Evolutionary conservation across 108 stramenopile genomes (phyloP).

Genomic region (Cyclotella cryptica): DNA sequence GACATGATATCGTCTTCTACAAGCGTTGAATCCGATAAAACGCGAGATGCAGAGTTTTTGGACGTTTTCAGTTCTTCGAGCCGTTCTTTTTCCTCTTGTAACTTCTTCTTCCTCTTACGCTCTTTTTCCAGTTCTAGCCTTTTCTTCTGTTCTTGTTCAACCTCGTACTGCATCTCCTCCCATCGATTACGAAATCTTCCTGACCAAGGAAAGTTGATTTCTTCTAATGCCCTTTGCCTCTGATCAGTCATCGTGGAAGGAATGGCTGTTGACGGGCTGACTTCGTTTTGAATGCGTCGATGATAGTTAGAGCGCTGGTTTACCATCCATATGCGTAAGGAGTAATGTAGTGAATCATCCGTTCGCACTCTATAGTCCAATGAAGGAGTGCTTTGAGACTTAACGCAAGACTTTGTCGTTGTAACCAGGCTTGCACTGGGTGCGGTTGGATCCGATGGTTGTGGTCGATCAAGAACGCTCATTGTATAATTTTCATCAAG

Average conservation of each 20-base stretch:
- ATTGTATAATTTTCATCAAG: slow-evolving; percentile 30
- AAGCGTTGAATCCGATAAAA: neutral
- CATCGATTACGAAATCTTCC: slow-evolving; percentile 40
- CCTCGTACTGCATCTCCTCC: slow-evolving; percentile 41
- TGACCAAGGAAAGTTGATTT: slow-evolving; percentile 51
- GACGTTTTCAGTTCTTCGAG: slow-evolving; percentile 27
- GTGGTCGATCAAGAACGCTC: slow-evolving; percentile 22
- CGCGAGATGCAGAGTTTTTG: slow-evolving; percentile 2
- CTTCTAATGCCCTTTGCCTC: slow-evolving; percentile 43
- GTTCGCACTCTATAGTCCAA: slow-evolving; percentile 45
- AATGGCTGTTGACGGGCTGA: slow-evolving; percentile 8
- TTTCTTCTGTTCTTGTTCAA: slow-evolving; percentile 15
- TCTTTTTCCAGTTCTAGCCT: slow-evolving; percentile 28
- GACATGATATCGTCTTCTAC: slow-evolving; percentile 46
- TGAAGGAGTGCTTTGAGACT: neutral
- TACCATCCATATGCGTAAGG: slow-evolving; percentile 53
- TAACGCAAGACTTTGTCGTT: no score
- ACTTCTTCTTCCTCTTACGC: slow-evolving; percentile 11
- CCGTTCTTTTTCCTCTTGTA: slow-evolving; percentile 32
- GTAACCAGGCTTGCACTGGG: neutral
- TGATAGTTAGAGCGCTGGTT: slow-evolving; percentile 54
- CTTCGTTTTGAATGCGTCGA: slow-evolving; percentile 25
- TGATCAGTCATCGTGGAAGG: slow-evolving; percentile 47
- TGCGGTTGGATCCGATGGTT: neutral
- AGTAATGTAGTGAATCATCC: slow-evolving; percentile 39